phyloP scores from a whole-genome alignment of 805 yeast species.

The Wickerhamiella occidentalis region DNA sequence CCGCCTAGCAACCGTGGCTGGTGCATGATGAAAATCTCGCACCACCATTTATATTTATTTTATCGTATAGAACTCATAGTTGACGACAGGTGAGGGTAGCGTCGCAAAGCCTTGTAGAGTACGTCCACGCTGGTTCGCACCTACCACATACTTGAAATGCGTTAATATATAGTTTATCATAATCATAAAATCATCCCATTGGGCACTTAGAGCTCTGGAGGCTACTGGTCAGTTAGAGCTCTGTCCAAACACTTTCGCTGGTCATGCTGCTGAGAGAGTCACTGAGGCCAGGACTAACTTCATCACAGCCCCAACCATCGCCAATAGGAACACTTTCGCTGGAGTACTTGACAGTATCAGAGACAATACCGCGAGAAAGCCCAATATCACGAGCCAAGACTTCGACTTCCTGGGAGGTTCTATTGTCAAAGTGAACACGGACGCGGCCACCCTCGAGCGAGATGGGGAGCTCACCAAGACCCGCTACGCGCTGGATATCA shows the following conservation, averaged over 20 bases:
- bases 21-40: too few relatives aligned
- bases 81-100: too few relatives aligned
- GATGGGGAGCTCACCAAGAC: constrained; percentile 55
- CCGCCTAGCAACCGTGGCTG: not conserved
- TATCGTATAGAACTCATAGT: too few relatives aligned
- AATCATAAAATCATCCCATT: not conserved
- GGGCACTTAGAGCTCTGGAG: not conserved
- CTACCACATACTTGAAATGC: too few relatives aligned
- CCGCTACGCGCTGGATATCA: constrained; percentile 36
- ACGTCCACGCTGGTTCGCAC: too few relatives aligned
- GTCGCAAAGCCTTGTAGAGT: too few relatives aligned
- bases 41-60: not conserved
- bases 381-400: constrained; percentile 29
- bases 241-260: not conserved
- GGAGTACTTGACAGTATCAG: not conserved
- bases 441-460: constrained; percentile 32
- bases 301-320: not conserved
- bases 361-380: not conserved
- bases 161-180: not conserved
- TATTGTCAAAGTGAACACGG: constrained; percentile 59
- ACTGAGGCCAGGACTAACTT: constrained; percentile 5
- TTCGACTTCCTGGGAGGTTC: constrained; percentile 48
- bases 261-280: constrained; percentile 7
- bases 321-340: not conserved
- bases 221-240: not conserved